Base-by-base conservation (phyloP, 208 protist genomes). In the Leishmania arabica region DNA sequence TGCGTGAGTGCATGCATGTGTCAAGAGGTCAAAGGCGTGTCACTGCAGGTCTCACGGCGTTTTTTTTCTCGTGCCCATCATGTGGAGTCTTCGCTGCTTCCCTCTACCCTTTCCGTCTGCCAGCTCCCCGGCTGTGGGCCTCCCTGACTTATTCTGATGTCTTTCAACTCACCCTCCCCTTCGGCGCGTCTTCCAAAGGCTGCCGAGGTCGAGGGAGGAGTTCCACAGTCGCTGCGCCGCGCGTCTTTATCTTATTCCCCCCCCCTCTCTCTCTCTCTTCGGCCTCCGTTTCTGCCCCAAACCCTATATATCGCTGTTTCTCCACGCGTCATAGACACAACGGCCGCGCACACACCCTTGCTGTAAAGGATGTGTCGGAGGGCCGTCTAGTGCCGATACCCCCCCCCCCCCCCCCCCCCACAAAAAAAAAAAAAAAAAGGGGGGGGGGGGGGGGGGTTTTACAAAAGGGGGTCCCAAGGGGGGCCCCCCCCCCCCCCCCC, bases 1-100 rank as follows among this genome's bases (percentile, higher is more conserved):
- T n/a, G 31, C 0, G n/a, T 37, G 62, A 11, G 31, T 11, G n/a
- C 19, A 31, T 37, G n/a, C 31, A 9, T 66, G 62, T 37, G 31
- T 37, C 31, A 66, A 21, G 24, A n/a, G n/a, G 62, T 19, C 31
- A 3, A 37, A 66, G 6, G 31, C 31, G 24, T 4, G 24, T 21
- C 31, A 37, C 31, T n/a, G 11, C 62, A 66, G 31, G 62, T 31
- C 0, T 60, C 31, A 40, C 31, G 9, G 13, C n/a, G 6, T 27
- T 66, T 66, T 15, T 13, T 51, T n/a, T 45, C 51, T 40, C 19
- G 31, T 66, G 11, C 9, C 62, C 24, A 24, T 37, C 34, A n/a
- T 71, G 40, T 24, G 51, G 66, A 51, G 34, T n/a, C 79, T 79
- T 62, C 77, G 37, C 54, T 47, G 74, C 53, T 68, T 34, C 45